A percentile compares a stretch with the other conserved stretches of the same genome.
Evolutionary conservation across 2,329 filamentous ascomycete species (phyloP).

Genomic region (Fusarium xylarioides): DNA sequence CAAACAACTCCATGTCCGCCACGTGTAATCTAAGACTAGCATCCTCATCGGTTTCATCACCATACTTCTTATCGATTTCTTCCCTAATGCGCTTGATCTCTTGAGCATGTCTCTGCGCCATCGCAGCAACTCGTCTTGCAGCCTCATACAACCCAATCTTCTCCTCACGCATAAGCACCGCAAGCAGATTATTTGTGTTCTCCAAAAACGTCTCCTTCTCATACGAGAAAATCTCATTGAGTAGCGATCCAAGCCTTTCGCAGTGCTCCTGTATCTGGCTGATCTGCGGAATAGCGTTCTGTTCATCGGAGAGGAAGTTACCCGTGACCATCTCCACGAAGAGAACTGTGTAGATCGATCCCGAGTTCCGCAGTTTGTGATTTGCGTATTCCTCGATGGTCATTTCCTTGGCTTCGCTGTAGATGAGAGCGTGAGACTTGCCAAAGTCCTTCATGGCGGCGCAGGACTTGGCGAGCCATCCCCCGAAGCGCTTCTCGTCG

Average conservation of each 20-base stretch:
- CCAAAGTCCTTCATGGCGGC: not conserved
- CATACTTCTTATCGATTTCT: no score
- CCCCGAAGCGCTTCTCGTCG: not conserved
- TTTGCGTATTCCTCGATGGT: not conserved
- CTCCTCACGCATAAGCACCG: accelerated
- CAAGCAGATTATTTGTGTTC: accelerated
- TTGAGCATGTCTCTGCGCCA: not conserved
- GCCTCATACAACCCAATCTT: not conserved
- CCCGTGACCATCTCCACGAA: not conserved
- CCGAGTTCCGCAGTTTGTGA: not conserved
- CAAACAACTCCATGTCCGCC: accelerated
- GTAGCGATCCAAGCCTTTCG: not conserved
- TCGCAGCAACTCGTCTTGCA: not conserved
- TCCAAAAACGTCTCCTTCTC: not conserved
- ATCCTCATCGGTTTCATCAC: no score
- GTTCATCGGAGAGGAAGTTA: accelerated
- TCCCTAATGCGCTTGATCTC: not conserved
- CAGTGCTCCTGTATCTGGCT: not conserved
- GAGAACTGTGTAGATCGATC: not conserved
- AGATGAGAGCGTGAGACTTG: not conserved
- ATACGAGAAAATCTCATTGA: not conserved
- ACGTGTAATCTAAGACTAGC: not conserved
- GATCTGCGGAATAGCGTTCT: accelerated
- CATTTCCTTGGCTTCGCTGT: not conserved
- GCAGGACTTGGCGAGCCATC: not conserved